Evolutionary conservation across 768 basidiomycete genomes (phyloP), one percentile per base, ranked within the genome.

Genomic region (Exsudoporus frostii): DNA sequence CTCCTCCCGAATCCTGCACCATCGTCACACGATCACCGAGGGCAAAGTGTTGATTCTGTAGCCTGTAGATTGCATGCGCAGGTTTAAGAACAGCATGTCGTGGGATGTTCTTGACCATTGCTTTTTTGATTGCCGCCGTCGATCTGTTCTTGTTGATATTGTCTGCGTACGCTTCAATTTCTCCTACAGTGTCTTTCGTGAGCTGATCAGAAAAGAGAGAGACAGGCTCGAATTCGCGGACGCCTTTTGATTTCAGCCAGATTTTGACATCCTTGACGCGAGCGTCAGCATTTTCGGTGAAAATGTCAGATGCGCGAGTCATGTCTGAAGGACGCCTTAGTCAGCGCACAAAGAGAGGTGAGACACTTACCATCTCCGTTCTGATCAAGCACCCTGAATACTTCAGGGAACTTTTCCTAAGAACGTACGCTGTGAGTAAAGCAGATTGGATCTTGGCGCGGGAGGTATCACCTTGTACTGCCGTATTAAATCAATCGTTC

Each of bases 11-110:
- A 65, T 98, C 97, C 61, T 91, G 88, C 1, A 98, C 93, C 90
- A 96, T 97, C 17, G 88, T 89, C 34, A 98, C 95, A 11, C 97
- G 81, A 70, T 99, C 96, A 13, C 96, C 96, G 7, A 98, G 78
- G 0, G 78, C 74, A 65, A 98, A 99, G 13, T 72, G 74, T 69
- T 98, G 97, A 50, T 90, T 88, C 65, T 94, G 92, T 8, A 98
- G 76, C 22, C 94, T 86, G 65, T 92, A 93, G 7, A 87, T 77
- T 2, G 93, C 86, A 72, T 98, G 94, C 1, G 86, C 74, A 9
- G 97, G 97, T 66, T 98, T 98, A 55, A 98, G 79, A 6, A 98
- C 86, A 7, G 92, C 94, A 64, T 92, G 88, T 11, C 92, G 84
- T 5, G 96, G 96, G 36, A 98, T 95, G 20, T 85, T 86, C 67